Conservation (phyloP, 345 rosid species). For the Eucalyptus cloeziana region DNA sequence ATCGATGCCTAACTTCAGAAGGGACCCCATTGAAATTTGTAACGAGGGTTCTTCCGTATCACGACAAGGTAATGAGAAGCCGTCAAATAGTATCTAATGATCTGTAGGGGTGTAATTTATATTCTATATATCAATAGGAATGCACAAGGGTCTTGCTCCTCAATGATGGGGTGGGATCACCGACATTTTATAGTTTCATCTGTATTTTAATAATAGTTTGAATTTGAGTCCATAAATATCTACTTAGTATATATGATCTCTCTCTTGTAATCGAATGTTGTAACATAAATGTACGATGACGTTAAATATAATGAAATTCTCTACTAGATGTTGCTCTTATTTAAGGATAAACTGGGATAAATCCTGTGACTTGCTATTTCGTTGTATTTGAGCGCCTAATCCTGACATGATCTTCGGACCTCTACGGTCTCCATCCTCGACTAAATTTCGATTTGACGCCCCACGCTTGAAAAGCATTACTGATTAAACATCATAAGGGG, state of each 20-base stretch:
- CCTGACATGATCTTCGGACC: not conserved
- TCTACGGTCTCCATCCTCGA: not conserved
- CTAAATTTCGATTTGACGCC: not conserved
- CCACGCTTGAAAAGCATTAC: not conserved
- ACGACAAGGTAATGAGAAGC: not conserved
- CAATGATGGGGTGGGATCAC: not conserved
- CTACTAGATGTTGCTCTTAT: not conserved
- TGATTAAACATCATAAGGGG: not conserved
- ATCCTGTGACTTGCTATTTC: too few species aligned
- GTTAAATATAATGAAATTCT: too few species aligned
- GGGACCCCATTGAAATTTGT: too few species aligned
- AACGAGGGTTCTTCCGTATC: too few species aligned
- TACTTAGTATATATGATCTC: not conserved
- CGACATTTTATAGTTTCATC: too few species aligned
- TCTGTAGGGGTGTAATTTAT: not conserved
- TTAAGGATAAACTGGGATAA: too few species aligned
- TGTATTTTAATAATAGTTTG: too few species aligned
- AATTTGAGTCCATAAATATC: too few species aligned
- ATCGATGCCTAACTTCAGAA: not conserved
- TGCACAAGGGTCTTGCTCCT: rapidly evolving
- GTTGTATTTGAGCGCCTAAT: not conserved
- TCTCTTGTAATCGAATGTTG: too few species aligned
- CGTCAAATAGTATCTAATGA: not conserved
- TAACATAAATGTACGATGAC: too few species aligned
- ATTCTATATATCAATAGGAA: too few species aligned